phyloP scores from a whole-genome alignment of 1,139 yeast genomes.

The Pichia sp. region DNA sequence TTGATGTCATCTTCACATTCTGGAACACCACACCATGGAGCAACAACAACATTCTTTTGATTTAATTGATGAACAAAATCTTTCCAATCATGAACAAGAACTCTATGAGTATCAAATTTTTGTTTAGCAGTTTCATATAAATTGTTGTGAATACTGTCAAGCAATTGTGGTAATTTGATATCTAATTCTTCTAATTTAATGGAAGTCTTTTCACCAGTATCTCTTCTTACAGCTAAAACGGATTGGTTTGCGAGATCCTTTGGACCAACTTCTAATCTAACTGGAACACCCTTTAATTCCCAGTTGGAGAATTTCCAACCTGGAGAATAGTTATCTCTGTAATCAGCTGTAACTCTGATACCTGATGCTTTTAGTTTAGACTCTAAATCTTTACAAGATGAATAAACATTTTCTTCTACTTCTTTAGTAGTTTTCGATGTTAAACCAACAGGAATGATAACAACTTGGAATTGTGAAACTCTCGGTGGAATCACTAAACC shows the following conservation, averaged over 20 bases:
- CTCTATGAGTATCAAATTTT: conserved; percentile 76
- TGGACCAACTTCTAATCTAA: conserved; percentile 94
- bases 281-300: conserved; percentile 93
- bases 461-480: conserved; percentile 88
- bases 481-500: conserved; percentile 98
- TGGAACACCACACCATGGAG: conserved; percentile 96
- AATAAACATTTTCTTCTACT: conserved; percentile 59
- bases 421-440: conserved; percentile 80
- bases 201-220: conserved; percentile 66
- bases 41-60: conserved; percentile 78
- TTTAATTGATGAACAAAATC: conserved; percentile 92
- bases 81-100: conserved; percentile 74
- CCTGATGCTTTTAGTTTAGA: conserved; percentile 47
- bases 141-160: conserved; percentile 74
- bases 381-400: conserved; percentile 67
- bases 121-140: conserved; percentile 74
- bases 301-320: conserved; percentile 99
- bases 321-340: conserved; percentile 90
- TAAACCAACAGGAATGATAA: conserved; percentile 90
- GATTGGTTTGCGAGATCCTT: conserved; percentile 78
- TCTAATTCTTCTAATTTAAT: conserved; percentile 63
- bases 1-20: conserved; percentile 97
- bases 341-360: conserved; percentile 76
- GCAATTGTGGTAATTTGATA: conserved; percentile 61
- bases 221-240: conserved; percentile 90